Base-by-base conservation (phyloP, 2,329 filamentous ascomycete species). In the Arachnomyces sp. region DNA sequence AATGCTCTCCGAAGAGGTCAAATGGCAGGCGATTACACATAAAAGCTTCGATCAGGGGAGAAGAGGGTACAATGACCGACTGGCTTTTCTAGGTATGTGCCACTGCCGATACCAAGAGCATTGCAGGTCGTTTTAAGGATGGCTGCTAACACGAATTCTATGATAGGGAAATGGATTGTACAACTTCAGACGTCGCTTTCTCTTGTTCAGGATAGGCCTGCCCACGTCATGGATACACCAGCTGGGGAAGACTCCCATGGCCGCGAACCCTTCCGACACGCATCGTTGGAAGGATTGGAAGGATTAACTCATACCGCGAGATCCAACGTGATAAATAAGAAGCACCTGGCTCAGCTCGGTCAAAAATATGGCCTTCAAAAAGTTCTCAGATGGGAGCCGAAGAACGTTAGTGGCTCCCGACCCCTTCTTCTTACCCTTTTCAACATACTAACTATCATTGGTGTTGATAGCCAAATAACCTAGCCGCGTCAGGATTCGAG, bases 41-140 rank as follows among this genome's bases (percentile, higher is more conserved):
- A 96, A 96, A 76, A 95, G 88, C 65, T 96, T 94, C 58, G 90
- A 98, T 60, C 88, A 96, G 58, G 92, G 89, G 38, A 74, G 87
- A 56, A 81, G 89, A 71, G 90, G 90, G 1, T 94, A 90, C 68
- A 98, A 98, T 61, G 90, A 95, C 56, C 78, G 86, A 47, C 70
- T 98, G 63, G 85, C 88, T n/a, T 88, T 85, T 57, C 70, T 94
- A 39, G 90, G 87, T 93, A 75, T 43, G 69, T 56, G 14, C 30
- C 30, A 8, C 17, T 12, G 11, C 20, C 20, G 20, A 25, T 25
- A 25, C 9, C 20, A 5, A 25, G 5, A 5, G 34, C 13, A 38
- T 47, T 58, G 36, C 56, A 31, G 4, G 31, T 13, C 25, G 12
- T 32, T 36, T 9, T 25, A 25, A 9, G 20, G 20, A 9, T 9